A percentile compares a stretch with the other conserved stretches of the same genome.
These are phyloP conservation scores for Scenedesmus sp. DNA, from an alignment of 163 green algal genomes.

Conservation along the genomic window DNA sequence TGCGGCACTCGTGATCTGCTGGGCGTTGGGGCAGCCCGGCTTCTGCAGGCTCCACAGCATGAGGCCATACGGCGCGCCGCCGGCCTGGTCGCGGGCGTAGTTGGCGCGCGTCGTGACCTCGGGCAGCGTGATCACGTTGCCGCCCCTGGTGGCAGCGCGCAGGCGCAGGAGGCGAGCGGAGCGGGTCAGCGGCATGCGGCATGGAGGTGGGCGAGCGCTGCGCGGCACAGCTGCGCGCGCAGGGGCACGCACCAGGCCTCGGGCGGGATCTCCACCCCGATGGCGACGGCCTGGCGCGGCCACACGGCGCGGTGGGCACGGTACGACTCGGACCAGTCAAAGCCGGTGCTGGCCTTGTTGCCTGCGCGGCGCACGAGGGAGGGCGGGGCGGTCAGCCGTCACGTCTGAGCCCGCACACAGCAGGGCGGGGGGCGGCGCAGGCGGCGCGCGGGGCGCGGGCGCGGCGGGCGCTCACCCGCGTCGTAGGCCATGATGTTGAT, in stretches of 20 bases:
- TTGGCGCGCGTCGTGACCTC: slow-evolving; percentile 2
- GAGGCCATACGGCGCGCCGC: background rate
- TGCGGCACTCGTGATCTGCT: slow-evolving; percentile 16
- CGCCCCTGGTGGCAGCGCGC: slow-evolving; percentile 12
- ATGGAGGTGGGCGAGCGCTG: background rate
- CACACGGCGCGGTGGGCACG: slow-evolving; percentile 2
- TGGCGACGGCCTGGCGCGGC: slow-evolving; percentile 6
- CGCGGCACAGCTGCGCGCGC: background rate
- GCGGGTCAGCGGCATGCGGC: background rate
- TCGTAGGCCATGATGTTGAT: slow-evolving; percentile 45
- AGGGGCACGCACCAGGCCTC: slow-evolving; percentile 13
- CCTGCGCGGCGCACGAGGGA: no score
- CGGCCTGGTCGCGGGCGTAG: background rate
- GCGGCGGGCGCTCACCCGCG: no score
- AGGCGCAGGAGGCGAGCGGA: background rate
- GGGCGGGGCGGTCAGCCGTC: no score
- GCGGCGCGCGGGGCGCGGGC: no score
- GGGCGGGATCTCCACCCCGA: slow-evolving; percentile 35
- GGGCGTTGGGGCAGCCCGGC: slow-evolving; percentile 19
- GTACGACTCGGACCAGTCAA: slow-evolving; percentile 33
- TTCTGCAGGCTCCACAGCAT: slow-evolving; percentile 39
- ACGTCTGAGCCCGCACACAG: background rate
- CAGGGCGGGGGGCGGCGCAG: no score
- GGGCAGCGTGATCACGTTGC: slow-evolving; percentile 8
- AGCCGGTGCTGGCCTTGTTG: slow-evolving; percentile 7